Base-by-base conservation (phyloP, 495 filamentous ascomycete genomes). In the Aeminium ludgeri region DNA sequence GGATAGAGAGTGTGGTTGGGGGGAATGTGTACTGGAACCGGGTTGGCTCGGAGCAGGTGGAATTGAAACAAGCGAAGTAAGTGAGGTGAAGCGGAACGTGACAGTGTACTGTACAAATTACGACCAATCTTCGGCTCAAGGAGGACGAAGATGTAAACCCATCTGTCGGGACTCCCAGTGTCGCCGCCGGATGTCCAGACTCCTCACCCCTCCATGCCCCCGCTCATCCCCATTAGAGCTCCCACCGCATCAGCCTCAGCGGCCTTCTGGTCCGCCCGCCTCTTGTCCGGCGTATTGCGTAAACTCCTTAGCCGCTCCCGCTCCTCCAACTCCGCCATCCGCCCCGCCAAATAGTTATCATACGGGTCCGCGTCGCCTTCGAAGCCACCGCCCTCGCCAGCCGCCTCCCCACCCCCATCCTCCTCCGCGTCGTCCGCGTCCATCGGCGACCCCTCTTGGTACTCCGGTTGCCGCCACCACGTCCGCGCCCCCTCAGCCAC, bases 341-440 rank as follows among this genome's bases (percentile, higher is more conserved):
- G 32, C 28, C 36, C 39, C 3, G 28, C 44, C 4, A 46, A 10
- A 33, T 46, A 51, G 25, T 51, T 51, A 33, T 51, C 48, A 27
- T 46, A 51, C 32, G 48, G 48, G 34, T 51, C 43, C 23, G 25
- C 11, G 11, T 46, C 43, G 16, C 48, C 48, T 8, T 51, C 48
- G 17, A 51, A 51, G 15, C 48, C 48, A 11, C 43, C 48, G 15
- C 38, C 30, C 1, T 46, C 37, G 27, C 48, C 46, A 10, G 52
- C 53, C 12, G 42, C 48, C 1, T 52, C 51, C 4, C 61, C 51
- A 10, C 64, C 48, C 3, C 49, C 48, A 28, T 54, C 62, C 38
- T 63, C 61, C 6, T 66, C 36, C 13, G 17, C 34, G 17, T 41
- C 47, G 19, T 12, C 37, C 11, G 8, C 29, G 27, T 46, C 43